Conservation (phyloP, 2,329 filamentous ascomycete species). For the Phialocephala subalpina region DNA sequence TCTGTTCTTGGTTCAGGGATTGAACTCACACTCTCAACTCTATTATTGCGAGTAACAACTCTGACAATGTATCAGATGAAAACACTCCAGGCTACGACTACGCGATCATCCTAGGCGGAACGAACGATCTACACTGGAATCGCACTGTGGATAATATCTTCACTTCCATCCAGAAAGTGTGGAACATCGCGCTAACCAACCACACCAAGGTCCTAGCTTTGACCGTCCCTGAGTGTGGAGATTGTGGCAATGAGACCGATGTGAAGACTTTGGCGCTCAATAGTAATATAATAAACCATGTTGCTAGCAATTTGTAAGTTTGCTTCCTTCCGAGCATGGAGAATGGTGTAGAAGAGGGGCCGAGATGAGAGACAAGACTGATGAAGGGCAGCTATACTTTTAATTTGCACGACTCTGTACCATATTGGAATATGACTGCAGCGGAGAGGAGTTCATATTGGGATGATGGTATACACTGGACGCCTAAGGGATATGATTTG, state of each 20-base stretch:
- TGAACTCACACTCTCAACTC: background rate
- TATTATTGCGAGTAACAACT: background rate
- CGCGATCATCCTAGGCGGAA: slow-evolving; percentile 70
- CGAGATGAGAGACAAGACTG: too few relatives aligned
- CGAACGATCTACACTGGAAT: slow-evolving; percentile 64
- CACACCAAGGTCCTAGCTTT: slow-evolving; percentile 67
- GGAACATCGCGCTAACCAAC: slow-evolving; percentile 56
- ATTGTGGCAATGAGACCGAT: slow-evolving; percentile 41
- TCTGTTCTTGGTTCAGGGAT: background rate
- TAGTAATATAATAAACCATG: slow-evolving; percentile 57
- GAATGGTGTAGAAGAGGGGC: too few relatives aligned
- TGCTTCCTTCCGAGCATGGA: too few relatives aligned
- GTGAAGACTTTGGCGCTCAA: slow-evolving; percentile 58
- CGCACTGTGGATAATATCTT: slow-evolving; percentile 53
- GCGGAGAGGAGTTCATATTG: slow-evolving; percentile 62
- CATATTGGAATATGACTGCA: slow-evolving; percentile 58
- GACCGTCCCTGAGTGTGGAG: slow-evolving; percentile 64
- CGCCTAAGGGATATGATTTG: slow-evolving; percentile 64
- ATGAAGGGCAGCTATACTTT: slow-evolving; percentile 56
- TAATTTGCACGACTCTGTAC: slow-evolving; percentile 62
- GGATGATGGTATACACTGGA: slow-evolving; percentile 69
- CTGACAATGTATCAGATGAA: background rate
- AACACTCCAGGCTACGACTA: slow-evolving; percentile 53
- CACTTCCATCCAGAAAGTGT: slow-evolving; percentile 56
- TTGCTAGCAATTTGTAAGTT: slow-evolving; percentile 60